Base-by-base conservation (phyloP, 139 green algal genomes). In the Coelastrella sp. region DNA sequence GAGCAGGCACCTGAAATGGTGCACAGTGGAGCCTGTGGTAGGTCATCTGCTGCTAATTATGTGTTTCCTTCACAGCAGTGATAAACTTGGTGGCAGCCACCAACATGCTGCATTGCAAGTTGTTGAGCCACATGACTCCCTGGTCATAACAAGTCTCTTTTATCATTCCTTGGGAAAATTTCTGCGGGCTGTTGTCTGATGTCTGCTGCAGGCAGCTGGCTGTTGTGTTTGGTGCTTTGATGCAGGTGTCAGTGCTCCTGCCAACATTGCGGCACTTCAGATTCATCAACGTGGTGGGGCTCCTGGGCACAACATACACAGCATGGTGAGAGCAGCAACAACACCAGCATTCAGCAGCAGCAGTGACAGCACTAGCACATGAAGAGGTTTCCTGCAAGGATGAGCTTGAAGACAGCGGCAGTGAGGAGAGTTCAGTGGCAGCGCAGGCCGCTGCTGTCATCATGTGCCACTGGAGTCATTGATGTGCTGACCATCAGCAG, bases 191-290 rank as follows among this genome's bases (percentile, higher is more conserved):
- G 25, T 58, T 82, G 75, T 49, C 75, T 58, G 75, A 25, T 82
- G 75, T 60, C 60, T 19, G 12, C n/a, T 59, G 58, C 85, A 89
- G 85, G 85, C n/a, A 89, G 57, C 85, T 89, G 10, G 73, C 22
- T 10, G 74, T 89, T 25, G 6, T 89, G 58, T 89, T 89, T 89
- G 85, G 85, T 17, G 85, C 19, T 22, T 24, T 89, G 73, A 83
- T 83, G 73, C 85, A 89, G 57, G 14, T 83, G 57, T 89, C 85
- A 25, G 85, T 89, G 72, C 56, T 89, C 22, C 85, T 89, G 57
- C 85, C 85, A 8, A 89, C 70, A 25, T 12, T 89, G 85, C 66
- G 85, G 8, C 85, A 89, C 73, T 89, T 89, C 72, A 57, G 85
- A 15, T 19, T 89, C 58, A 89, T 89, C 85, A 89, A 89, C 58